Percentiles rank a stretch among this genome's conserved stretches.
Evolutionary conservation across 2,329 filamentous ascomycete species (phyloP).

Genomic region (Penicillium fuscoglaucum): DNA sequence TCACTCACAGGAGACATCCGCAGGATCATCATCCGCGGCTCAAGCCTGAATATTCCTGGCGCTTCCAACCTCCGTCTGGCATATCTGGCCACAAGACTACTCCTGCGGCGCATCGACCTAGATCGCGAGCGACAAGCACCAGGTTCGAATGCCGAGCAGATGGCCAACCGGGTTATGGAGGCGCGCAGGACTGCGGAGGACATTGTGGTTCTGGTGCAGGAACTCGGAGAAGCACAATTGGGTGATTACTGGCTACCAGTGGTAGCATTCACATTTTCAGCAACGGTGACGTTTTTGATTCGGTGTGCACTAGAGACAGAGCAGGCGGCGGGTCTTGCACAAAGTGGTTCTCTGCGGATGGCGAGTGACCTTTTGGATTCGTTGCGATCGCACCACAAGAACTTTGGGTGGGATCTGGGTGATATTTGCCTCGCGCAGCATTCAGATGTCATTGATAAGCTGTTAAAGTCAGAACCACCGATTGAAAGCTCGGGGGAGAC

Average conservation of each 20-base stretch:
- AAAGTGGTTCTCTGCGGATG: conserved; percentile 43
- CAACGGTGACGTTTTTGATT: conserved; percentile 53
- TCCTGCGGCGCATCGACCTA: conserved; percentile 51
- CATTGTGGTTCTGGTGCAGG: conserved; percentile 51
- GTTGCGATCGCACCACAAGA: conserved; percentile 44
- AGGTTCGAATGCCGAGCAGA: conserved; percentile 16
- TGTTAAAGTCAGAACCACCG: conserved; percentile 16
- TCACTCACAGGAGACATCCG: conserved; percentile 42
- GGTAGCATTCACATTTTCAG: conserved; percentile 51
- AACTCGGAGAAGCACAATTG: conserved; percentile 47
- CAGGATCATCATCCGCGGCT: conserved; percentile 47
- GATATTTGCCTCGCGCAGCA: conserved; percentile 54
- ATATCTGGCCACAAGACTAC: conserved; percentile 51
- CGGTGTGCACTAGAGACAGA: conserved; percentile 49
- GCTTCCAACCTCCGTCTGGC: conserved; percentile 54
- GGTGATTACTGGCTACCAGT: conserved; percentile 55
- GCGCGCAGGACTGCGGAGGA: conserved; percentile 51
- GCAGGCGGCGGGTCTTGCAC: conserved; percentile 17
- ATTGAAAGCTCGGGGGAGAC: neutral
- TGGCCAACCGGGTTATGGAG: conserved; percentile 36
- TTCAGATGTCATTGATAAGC: conserved; percentile 50
- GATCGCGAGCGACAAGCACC: conserved; percentile 37
- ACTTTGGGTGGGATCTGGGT: conserved; percentile 52
- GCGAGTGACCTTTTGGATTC: conserved; percentile 46
- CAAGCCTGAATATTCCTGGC: conserved; percentile 44